Conservation (phyloP, 441 rosid genomes). For the Euphorbia celastroides region DNA sequence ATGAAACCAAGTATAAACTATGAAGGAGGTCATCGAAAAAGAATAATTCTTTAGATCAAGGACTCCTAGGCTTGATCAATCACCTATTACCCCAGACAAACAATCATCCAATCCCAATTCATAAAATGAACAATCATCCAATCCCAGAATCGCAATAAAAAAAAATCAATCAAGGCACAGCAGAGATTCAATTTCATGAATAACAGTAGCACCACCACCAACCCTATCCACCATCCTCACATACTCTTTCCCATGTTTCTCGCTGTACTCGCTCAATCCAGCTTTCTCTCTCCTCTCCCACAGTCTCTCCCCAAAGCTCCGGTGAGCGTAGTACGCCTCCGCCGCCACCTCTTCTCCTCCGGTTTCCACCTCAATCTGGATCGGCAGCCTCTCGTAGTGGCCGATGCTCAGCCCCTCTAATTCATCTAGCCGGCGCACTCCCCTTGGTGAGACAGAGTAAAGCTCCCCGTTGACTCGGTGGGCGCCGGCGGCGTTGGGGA, state of each 20-base stretch:
- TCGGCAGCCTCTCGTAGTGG: slow-evolving; percentile 66
- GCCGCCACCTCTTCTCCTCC: slow-evolving; percentile 31
- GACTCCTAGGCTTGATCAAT: slow-evolving; percentile 8
- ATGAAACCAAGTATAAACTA: no score
- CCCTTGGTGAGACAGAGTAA: slow-evolving; percentile 47
- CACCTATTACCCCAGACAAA: background rate
- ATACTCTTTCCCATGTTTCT: slow-evolving; percentile 27
- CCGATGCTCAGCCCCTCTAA: slow-evolving; percentile 47
- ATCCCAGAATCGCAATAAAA: no score
- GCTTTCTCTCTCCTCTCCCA: slow-evolving; percentile 47
- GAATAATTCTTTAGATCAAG: slow-evolving; percentile 13
- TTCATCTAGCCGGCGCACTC: slow-evolving; percentile 47
- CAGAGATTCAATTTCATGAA: slow-evolving; percentile 29
- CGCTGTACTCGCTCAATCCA: slow-evolving; percentile 39
- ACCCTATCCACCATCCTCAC: slow-evolving; percentile 36
- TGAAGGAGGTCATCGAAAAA: no score
- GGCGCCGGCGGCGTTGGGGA: slow-evolving; percentile 36
- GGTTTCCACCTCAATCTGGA: slow-evolving; percentile 22
- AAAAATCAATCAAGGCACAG: slow-evolving; percentile 18
- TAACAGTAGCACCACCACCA: slow-evolving; percentile 23
- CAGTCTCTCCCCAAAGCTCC: slow-evolving; percentile 47
- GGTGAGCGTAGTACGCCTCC: slow-evolving; percentile 55
- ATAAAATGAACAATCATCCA: background rate
- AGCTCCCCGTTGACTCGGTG: slow-evolving; percentile 54
- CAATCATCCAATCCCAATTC: background rate